These are phyloP conservation scores for Fagus sylvatica DNA, from an alignment of 306 rosid species.

Conservation along the genomic window DNA sequence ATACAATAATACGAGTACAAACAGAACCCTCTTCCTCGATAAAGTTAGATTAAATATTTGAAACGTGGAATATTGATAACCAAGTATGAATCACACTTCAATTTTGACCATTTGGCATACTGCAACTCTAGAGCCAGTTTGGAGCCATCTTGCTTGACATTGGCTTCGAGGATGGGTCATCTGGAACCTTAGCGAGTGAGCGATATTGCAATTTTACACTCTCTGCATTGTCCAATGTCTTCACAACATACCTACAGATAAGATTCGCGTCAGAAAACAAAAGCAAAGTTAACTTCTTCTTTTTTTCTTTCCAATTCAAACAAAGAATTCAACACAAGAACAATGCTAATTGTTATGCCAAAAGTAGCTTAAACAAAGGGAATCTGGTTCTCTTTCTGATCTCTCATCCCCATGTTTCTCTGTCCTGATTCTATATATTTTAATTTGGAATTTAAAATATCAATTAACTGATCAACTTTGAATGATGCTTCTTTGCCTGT, in stretches of 20 bases:
- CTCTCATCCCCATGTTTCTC: not conserved
- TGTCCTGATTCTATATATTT: not conserved
- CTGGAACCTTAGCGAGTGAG: slow-evolving; percentile 78
- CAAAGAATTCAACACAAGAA: not conserved
- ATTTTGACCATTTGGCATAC: slow-evolving; percentile 1
- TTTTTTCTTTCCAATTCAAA: not conserved
- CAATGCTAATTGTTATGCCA: not conserved
- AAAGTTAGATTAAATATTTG: slow-evolving; percentile 9
- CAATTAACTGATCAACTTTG: not conserved
- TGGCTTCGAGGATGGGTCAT: slow-evolving; percentile 57
- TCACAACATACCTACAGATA: slow-evolving; percentile 83
- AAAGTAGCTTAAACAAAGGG: not conserved
- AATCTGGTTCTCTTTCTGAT: not conserved
- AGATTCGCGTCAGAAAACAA: slow-evolving; percentile 18
- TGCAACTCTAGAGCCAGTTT: slow-evolving; percentile 63
- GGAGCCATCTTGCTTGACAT: slow-evolving; percentile 68
- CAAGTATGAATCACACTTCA: not conserved
- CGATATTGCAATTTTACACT: slow-evolving; percentile 98
- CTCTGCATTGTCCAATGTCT: slow-evolving; percentile 98
- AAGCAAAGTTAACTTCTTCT: slow-evolving; percentile 10
- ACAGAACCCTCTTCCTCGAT: slow-evolving; percentile 16
- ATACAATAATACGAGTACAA: slow-evolving; percentile 29
- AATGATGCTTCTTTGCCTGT: not conserved
- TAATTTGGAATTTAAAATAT: not conserved
- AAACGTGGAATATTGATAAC: slow-evolving; percentile 25